Evolutionary conservation across 345 rosid species (phyloP).

Genomic region (Lepidium sativum): DNA sequence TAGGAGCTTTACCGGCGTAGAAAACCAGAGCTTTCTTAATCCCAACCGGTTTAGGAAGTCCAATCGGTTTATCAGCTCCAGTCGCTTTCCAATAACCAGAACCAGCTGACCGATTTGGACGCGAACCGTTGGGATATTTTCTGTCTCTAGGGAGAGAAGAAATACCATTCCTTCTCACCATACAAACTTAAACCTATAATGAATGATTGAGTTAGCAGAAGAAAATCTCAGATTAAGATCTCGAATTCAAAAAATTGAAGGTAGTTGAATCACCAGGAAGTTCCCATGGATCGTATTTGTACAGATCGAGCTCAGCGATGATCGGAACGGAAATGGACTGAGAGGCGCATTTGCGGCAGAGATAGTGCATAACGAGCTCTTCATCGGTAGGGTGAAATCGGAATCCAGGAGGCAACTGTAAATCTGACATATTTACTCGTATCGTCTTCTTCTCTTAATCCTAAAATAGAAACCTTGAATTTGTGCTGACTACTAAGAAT

Average conservation of each 20-base stretch:
- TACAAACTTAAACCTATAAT: constrained; percentile 58
- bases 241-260: background rate
- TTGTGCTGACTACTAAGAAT: background rate
- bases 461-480: background rate
- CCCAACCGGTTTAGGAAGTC: constrained; percentile 69
- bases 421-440: constrained; percentile 21
- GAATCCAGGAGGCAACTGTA: constrained; percentile 85
- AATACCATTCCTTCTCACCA: constrained; percentile 97
- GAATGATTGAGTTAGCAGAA: background rate
- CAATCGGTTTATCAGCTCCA: constrained; percentile 97
- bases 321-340: constrained; percentile 70
- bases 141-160: constrained; percentile 80
- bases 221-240: background rate
- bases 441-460: background rate
- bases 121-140: constrained; percentile 91
- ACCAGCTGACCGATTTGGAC: constrained; percentile 93
- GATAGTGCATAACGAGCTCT: constrained; percentile 91
- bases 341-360: constrained; percentile 71
- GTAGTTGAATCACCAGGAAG: constrained; percentile 53
- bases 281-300: constrained; percentile 85
- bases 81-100: constrained; percentile 97
- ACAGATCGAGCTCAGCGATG: constrained; percentile 80
- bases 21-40: constrained; percentile 92
- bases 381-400: constrained; percentile 92
- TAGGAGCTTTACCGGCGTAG: constrained; percentile 87